These are phyloP conservation scores for Phlegmacium glaucopus DNA, from an alignment of 768 basidiomycete species.

Conservation along the genomic window DNA sequence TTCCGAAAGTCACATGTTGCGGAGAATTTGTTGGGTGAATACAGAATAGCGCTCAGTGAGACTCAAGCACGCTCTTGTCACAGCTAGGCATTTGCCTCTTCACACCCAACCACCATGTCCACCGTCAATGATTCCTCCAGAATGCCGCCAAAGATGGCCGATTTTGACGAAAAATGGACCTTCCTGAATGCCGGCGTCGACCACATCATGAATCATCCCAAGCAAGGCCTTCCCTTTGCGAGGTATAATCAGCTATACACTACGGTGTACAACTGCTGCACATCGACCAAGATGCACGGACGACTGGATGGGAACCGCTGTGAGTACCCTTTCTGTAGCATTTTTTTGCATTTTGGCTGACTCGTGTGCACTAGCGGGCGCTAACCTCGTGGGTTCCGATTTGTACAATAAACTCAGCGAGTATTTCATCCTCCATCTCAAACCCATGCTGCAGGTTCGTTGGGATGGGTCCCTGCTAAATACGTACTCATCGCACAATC, in stretches of 20 bases:
- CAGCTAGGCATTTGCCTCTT: too few relatives aligned
- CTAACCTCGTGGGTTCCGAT: conserved; percentile 97
- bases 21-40: too few relatives aligned
- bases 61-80: too few relatives aligned
- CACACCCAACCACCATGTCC: too few relatives aligned
- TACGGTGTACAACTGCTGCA: conserved; percentile 98
- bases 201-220: conserved; percentile 88
- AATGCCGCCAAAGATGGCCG: conserved; percentile 69
- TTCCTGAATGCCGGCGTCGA: conserved; percentile 83
- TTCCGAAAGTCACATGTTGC: too few relatives aligned
- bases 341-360: conserved; percentile 31
- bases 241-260: conserved; percentile 85
- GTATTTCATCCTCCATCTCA: conserved; percentile 87
- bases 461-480: too few relatives aligned
- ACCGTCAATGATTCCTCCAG: conserved; percentile 28
- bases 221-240: conserved; percentile 70
- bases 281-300: conserved; percentile 79
- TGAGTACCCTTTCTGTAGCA: conserved; percentile 40
- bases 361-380: conserved; percentile 64
- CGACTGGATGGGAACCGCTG: conserved; percentile 64
- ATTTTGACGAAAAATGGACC: conserved; percentile 84
- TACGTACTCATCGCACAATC: too few relatives aligned
- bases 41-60: too few relatives aligned
- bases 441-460: conserved; percentile 53
- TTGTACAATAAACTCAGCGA: conserved; percentile 90